phyloP scores from a whole-genome alignment of 1,139 yeast species.

The Wickerhamomyces sp. region DNA sequence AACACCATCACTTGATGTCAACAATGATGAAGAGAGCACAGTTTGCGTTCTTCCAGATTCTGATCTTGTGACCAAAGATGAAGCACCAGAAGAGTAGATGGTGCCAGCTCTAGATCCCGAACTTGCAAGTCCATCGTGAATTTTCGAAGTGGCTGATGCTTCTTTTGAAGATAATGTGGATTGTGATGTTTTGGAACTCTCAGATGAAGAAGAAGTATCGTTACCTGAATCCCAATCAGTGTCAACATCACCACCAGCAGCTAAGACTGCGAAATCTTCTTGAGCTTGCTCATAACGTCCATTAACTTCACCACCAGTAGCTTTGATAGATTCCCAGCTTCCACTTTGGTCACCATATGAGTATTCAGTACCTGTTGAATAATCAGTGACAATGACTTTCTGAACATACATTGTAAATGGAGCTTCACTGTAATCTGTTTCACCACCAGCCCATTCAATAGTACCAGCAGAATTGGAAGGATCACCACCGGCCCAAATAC shows the following conservation, averaged over 20 bases:
- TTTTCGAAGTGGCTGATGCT: conserved; percentile 7
- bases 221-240: conserved; percentile 4
- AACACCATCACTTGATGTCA: not conserved
- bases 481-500: conserved; percentile 84
- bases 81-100: conserved; percentile 9
- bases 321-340: conserved; percentile 59
- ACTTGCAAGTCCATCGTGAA: conserved; percentile 5
- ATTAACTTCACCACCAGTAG: conserved; percentile 57
- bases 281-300: conserved; percentile 53
- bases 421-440: conserved; percentile 57
- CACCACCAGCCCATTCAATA: conserved; percentile 82
- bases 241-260: conserved; percentile 25
- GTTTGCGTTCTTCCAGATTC: conserved; percentile 1
- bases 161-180: conserved; percentile 10
- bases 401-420: conserved; percentile 70
- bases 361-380: conserved; percentile 73
- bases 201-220: conserved; percentile 9
- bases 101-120: conserved; percentile 8
- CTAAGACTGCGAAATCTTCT: conserved; percentile 42
- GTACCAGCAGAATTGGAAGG: conserved; percentile 62
- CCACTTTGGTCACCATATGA: conserved; percentile 63
- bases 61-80: conserved; percentile 9
- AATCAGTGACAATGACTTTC: conserved; percentile 61
- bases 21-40: not conserved
- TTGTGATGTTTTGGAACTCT: conserved; percentile 2